Percentiles rank a stretch among this genome's conserved stretches.
phyloP scores from a whole-genome alignment of 768 basidiomycete genomes.

The Boletellus ananiceps region DNA sequence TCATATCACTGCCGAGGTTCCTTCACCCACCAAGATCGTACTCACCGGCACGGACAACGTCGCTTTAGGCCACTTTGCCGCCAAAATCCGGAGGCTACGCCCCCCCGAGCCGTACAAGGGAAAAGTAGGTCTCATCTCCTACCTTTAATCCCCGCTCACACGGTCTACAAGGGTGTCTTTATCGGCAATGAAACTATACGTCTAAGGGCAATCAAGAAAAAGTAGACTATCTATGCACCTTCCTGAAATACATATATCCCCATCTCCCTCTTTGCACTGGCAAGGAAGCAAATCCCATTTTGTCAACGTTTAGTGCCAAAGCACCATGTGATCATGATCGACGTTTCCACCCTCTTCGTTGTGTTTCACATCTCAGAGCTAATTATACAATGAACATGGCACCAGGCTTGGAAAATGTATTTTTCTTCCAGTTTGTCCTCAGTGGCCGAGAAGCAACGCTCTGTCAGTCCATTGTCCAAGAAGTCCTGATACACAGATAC shows the following conservation, averaged over 20 bases:
- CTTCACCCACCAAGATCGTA: conserved; percentile 77
- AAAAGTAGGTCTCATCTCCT: conserved; percentile 59
- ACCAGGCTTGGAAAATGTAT: neutral
- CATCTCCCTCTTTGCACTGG: neutral
- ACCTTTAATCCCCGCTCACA: neutral
- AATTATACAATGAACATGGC: neutral
- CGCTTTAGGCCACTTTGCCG: conserved; percentile 80
- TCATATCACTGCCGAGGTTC: conserved; percentile 76
- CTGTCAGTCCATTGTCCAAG: neutral
- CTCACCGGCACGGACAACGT: conserved; percentile 87
- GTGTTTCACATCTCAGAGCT: too few species aligned
- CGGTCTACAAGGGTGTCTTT: conserved; percentile 71
- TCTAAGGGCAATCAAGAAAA: conserved; percentile 93
- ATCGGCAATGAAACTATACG: conserved; percentile 89
- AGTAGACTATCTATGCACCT: conserved; percentile 47
- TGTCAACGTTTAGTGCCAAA: neutral
- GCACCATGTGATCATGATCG: neutral
- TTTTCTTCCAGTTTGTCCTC: neutral
- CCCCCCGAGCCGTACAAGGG: conserved; percentile 97
- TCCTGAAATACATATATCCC: conserved; percentile 4
- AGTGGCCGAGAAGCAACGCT: neutral
- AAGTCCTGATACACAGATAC: neutral
- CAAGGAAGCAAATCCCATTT: neutral
- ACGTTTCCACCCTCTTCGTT: too few species aligned
- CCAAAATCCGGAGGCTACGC: conserved; percentile 76